Conservation (phyloP, 208 protist species). For the Crithidia acanthocephali region DNA sequence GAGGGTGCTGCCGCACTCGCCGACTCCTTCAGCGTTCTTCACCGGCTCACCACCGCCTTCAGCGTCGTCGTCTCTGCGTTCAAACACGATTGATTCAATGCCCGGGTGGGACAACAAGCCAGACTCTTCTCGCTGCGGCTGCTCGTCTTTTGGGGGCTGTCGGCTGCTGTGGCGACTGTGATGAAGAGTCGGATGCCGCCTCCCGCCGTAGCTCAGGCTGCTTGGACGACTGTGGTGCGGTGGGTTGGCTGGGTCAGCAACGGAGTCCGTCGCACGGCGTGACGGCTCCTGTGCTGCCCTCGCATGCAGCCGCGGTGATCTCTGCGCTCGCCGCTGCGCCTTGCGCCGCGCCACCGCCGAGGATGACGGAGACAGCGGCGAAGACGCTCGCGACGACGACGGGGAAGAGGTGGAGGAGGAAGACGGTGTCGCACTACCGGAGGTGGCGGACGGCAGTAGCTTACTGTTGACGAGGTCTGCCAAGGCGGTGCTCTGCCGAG, state of each 20-base stretch:
- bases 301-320: neutral
- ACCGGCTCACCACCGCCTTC: too few species aligned
- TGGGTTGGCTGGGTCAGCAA: too few species aligned
- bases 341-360: neutral
- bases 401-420: neutral
- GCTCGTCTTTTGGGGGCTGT: too few species aligned
- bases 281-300: neutral
- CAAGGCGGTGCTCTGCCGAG: neutral
- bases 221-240: too few species aligned
- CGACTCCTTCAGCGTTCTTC: too few species aligned
- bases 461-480: constrained; percentile 1
- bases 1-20: too few species aligned
- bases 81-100: too few species aligned
- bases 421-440: neutral
- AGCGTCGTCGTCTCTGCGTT: too few species aligned
- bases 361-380: neutral
- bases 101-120: too few species aligned
- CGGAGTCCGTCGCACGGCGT: too few species aligned
- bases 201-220: neutral
- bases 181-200: neutral
- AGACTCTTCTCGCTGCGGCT: too few species aligned
- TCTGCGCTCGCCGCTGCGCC: neutral
- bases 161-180: neutral
- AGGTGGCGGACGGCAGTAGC: neutral
- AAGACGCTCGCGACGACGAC: neutral